Base-by-base conservation (phyloP, 2,329 filamentous ascomycete genomes). In the Lasiodiplodia citricola region DNA sequence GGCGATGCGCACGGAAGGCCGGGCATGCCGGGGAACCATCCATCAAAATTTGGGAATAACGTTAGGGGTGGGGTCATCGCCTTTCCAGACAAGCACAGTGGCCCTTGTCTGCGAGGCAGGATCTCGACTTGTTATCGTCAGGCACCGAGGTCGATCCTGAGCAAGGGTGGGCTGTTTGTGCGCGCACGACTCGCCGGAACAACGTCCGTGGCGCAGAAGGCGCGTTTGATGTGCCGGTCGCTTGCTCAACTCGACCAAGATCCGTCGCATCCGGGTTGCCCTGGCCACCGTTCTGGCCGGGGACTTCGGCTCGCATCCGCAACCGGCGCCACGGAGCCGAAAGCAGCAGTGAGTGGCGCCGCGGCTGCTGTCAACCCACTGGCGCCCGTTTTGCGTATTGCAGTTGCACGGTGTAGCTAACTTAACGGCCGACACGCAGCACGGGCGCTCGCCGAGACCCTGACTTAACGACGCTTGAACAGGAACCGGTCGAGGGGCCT, bases 41-140 rank as follows among this genome's bases (percentile, higher is more conserved):
- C 21, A 28, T 16, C 11, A 58, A 50, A 47, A 35, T 47, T n/a
- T 8, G 21, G 23, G 38, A 14, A 21, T 35, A 23, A 23, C 18
- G 37, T 13, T 21, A 63, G 44, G 25, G 18, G 58, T 63, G 58
- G 52, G 58, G 41, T 37, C 58, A 37, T 50, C 25, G 25, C 58
- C 8, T 23, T 25, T 37, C 58, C n/a, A 47, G 41, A 51, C 58
- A 47, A 51, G 13, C 16, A 7, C 2, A 35, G 28, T 13, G 23
- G 57, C 57, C 38, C 41, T 31, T 41, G 57, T 41, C 4, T 4
- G 25, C 2, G 13, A 13, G 38, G 25, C 14, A 11, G 57, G 23
- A 47, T 47, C 57, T 21, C 14, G 38, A 50, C 25, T n/a, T 44
- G 37, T 60, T 37, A 8, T 60, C 44, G 21, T 44, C 37, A 37